Conservation (phyloP, 129 eudicot species). For the Chrysanthemum makinoi region DNA sequence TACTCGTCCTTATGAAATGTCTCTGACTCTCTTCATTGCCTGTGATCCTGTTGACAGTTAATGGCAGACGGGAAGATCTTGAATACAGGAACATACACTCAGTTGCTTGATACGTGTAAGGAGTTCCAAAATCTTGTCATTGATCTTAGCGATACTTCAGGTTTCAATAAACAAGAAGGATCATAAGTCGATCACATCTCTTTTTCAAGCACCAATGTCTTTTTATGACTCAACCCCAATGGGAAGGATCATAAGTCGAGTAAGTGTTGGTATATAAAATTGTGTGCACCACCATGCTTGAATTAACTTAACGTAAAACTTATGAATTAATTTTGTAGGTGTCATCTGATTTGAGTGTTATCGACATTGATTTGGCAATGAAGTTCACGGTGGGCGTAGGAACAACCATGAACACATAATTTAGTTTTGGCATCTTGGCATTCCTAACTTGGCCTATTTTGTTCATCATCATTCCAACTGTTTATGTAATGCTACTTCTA, state of each 20-base stretch:
- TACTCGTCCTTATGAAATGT: background rate
- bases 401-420: constrained; percentile 42
- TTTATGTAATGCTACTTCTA: constrained; percentile 41
- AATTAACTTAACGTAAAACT: constrained; percentile 12
- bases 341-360: constrained; percentile 62
- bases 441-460: constrained; percentile 60
- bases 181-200: constrained; percentile 49
- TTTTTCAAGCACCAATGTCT: constrained; percentile 77
- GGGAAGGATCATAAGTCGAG: constrained; percentile 88
- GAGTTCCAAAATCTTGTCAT: constrained; percentile 53
- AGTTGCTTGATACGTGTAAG: constrained; percentile 42
- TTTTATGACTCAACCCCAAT: constrained; percentile 81
- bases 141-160: constrained; percentile 36
- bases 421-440: constrained; percentile 48
- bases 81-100: constrained; percentile 40
- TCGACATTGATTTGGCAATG: constrained; percentile 62
- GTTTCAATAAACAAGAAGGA: constrained; percentile 28
- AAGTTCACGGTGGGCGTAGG: constrained; percentile 36
- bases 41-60: constrained; percentile 32
- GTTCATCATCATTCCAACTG: constrained; percentile 49
- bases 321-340: constrained; percentile 35
- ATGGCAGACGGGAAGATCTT: constrained; percentile 59
- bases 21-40: background rate
- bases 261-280: constrained; percentile 28
- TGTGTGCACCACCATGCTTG: background rate